Evolutionary conservation across 805 yeast genomes (phyloP), one percentile per base, ranked within the genome.

Genomic region (Torulaspora microellipsoides): DNA sequence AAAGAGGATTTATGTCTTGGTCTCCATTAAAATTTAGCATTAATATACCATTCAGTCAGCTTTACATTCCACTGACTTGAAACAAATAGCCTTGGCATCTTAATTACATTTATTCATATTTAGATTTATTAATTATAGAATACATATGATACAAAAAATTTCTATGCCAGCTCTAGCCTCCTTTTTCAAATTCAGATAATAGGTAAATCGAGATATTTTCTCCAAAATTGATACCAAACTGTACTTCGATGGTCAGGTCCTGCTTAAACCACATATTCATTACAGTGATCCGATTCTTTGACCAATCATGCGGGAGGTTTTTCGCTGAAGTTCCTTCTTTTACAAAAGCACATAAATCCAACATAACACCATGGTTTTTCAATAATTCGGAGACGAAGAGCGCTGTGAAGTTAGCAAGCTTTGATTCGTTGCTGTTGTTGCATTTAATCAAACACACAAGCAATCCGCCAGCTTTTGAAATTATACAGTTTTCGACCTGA

Each of bases 321-420:
- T 13, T 13, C 3, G 42, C 73, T 74, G 3, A 28, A n/a, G 48
- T 42, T 5, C 78, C 82, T 36, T 71, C 71, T 39, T 76, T 77
- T 34, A 85, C 78, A 65, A 91, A 93, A 0, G 88, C 83, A 30
- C 93, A 84, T 34, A 91, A 76, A 62, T 95, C 97, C 15, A 89
- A 69, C 8, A 87, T 75, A 44, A 93, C 68, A 51, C 88, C 93
- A 61, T 90, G 96, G 48, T 77, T 82, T 48, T 85, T 80, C 54
- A 95, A 67, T 0, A 91, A 78, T 13, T 81, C 80, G 51, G 86
- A 83, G 34, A 86, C 89, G 35, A 93, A 75, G 15, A 90, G 76
- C 1, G 98, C 95, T 0, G 88, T 89, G 44, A 93, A 62, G 0
- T 93, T 80, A 1, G 96, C 82, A 36, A 48, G 55, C 25, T 55